phyloP scores from a whole-genome alignment of 1,139 yeast species.

The Tardiomyces digboiensis region DNA sequence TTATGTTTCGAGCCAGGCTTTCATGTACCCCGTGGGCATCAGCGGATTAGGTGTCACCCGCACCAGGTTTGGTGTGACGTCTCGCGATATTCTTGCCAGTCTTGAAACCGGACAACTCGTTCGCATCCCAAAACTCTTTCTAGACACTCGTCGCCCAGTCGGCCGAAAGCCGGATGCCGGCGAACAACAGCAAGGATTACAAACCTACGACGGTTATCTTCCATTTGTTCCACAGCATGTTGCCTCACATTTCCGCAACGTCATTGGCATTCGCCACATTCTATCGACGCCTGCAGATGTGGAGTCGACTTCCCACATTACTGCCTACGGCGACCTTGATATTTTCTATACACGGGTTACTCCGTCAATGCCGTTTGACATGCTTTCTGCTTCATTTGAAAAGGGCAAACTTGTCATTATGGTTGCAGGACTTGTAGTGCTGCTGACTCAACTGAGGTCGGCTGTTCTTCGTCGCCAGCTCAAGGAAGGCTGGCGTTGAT shows the following conservation, averaged over 20 bases:
- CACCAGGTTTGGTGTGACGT: slow-evolving; percentile 67
- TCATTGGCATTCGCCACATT: slow-evolving; percentile 20
- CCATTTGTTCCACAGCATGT: slow-evolving; percentile 37
- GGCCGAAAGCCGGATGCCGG: slow-evolving; percentile 44
- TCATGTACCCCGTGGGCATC: slow-evolving; percentile 27
- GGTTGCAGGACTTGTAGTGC: slow-evolving; percentile 40
- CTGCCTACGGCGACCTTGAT: slow-evolving; percentile 53
- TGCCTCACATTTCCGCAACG: slow-evolving; percentile 32
- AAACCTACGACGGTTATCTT: slow-evolving; percentile 60
- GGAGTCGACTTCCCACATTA: slow-evolving; percentile 73
- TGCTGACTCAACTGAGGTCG: slow-evolving; percentile 9
- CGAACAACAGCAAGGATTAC: slow-evolving; percentile 52
- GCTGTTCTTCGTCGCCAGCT: not conserved
- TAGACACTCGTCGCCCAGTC: slow-evolving; percentile 31
- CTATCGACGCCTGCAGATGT: slow-evolving; percentile 56
- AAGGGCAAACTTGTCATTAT: slow-evolving; percentile 55
- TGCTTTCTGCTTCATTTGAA: slow-evolving; percentile 58
- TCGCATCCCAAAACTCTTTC: slow-evolving; percentile 50
- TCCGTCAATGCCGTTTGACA: slow-evolving; percentile 82
- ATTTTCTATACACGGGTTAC: slow-evolving; percentile 67
- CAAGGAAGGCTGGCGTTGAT: no score
- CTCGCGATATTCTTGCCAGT: slow-evolving; percentile 54
- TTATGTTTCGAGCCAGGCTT: slow-evolving; percentile 43
- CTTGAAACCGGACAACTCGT: slow-evolving; percentile 55
- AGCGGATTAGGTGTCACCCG: slow-evolving; percentile 42